A percentile compares a stretch with the other conserved stretches of the same genome.
Evolutionary conservation across 2,329 filamentous ascomycete genomes (phyloP).

Genomic region (Diaporthe capsici): DNA sequence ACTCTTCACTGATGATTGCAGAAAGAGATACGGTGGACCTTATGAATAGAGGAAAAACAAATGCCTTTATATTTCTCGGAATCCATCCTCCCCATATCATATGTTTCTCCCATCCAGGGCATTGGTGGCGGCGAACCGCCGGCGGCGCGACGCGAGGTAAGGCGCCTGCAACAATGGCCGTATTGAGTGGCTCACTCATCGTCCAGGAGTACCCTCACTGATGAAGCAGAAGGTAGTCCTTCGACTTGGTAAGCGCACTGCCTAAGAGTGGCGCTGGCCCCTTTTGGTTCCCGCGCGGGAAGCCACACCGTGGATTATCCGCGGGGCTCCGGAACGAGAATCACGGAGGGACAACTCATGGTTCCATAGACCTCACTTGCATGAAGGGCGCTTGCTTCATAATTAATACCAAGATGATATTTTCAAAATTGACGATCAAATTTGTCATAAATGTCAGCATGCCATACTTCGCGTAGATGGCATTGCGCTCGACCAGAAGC

Average conservation of each 20-base stretch:
- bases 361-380: background rate
- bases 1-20: background rate
- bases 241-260: background rate
- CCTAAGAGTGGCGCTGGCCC: background rate
- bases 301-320: constrained; percentile 3
- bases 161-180: background rate
- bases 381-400: background rate
- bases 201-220: background rate
- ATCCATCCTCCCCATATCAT: background rate
- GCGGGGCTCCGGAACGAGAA: background rate
- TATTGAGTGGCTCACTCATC: background rate
- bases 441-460: background rate
- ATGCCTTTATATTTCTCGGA: background rate
- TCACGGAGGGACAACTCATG: background rate
- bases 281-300: background rate
- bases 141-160: background rate
- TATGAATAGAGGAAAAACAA: background rate
- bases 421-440: background rate
- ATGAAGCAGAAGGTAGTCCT: background rate
- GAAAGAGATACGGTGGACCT: background rate
- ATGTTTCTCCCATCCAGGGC: background rate
- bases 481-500: background rate
- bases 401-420: background rate
- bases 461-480: too few relatives aligned
- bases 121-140: constrained; percentile 2